phyloP scores from a whole-genome alignment of 2,329 filamentous ascomycete genomes.

The Aspergillus latus region DNA sequence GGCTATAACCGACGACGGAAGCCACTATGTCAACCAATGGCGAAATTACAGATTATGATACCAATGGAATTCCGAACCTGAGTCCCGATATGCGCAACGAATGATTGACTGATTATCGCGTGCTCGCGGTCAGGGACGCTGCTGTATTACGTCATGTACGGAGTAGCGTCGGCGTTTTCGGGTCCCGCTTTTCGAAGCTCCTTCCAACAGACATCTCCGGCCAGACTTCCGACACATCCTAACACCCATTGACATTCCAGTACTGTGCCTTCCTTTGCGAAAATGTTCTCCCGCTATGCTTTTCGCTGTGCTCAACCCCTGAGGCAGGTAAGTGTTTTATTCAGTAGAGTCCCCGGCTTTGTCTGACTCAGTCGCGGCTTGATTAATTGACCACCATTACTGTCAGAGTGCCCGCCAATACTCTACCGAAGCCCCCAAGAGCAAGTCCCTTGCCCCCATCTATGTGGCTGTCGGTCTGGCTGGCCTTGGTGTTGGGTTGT shows the following conservation, averaged over 20 bases:
- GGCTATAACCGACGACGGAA: too few species aligned
- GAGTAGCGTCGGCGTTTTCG: slow-evolving; percentile 3
- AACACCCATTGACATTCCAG: slow-evolving; percentile 18
- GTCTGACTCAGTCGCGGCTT: neutral
- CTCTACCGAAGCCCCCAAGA: slow-evolving; percentile 60
- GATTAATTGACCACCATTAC: slow-evolving; percentile 9
- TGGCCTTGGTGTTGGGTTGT: slow-evolving; percentile 56
- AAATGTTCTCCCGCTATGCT: slow-evolving; percentile 67
- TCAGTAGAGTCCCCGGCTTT: neutral
- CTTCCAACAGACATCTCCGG: neutral
- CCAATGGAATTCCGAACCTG: neutral
- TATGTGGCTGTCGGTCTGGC: slow-evolving; percentile 47
- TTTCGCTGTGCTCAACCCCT: slow-evolving; percentile 66
- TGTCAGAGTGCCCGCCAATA: slow-evolving; percentile 67
- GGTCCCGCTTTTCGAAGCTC: slow-evolving; percentile 12
- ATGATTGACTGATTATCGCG: slow-evolving; percentile 10
- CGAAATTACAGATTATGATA: neutral
- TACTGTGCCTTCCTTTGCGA: slow-evolving; percentile 30
- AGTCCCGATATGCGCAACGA: neutral
- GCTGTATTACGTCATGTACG: slow-evolving; percentile 7
- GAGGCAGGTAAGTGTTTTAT: slow-evolving; percentile 56
- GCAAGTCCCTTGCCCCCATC: slow-evolving; percentile 60
- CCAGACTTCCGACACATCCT: slow-evolving; percentile 1
- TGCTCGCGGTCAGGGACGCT: neutral
- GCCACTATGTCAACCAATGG: too few species aligned